Evolutionary conservation across 208 protist species (phyloP).

Genomic region (Leishmania arabica): DNA sequence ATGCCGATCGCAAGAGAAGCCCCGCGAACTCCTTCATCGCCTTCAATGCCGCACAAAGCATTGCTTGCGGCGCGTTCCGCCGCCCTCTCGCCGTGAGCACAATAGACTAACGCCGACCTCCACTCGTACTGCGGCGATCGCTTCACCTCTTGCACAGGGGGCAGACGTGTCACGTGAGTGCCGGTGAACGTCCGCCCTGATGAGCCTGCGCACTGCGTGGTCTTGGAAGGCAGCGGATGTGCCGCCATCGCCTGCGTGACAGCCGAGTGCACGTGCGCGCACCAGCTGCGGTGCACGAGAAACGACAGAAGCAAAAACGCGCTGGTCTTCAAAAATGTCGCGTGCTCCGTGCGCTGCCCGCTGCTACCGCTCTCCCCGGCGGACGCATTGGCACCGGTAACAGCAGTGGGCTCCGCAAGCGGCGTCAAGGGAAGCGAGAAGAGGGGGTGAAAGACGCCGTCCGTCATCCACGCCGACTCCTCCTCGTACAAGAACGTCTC

Average conservation of each 20-base stretch:
- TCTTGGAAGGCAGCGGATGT: background rate
- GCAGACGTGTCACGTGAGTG: slow-evolving; percentile 14
- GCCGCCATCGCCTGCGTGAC: slow-evolving; percentile 3
- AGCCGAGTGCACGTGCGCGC: slow-evolving; percentile 9
- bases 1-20: background rate
- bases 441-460: slow-evolving; percentile 2
- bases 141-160: slow-evolving; percentile 6
- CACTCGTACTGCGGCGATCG: slow-evolving; percentile 30
- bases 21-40: background rate
- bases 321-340: slow-evolving; percentile 19
- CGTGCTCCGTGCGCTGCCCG: background rate
- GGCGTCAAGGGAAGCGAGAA: background rate
- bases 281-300: slow-evolving; percentile 32
- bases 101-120: slow-evolving; percentile 22
- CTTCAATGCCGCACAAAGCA: background rate
- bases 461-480: slow-evolving; percentile 8
- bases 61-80: background rate
- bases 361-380: background rate
- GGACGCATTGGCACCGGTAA: background rate
- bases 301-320: slow-evolving; percentile 33
- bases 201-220: background rate
- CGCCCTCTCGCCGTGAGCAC: background rate
- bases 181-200: background rate
- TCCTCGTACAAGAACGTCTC: slow-evolving; percentile 2
- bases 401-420: background rate